A percentile compares a stretch with the other conserved stretches of the same genome.
Evolutionary conservation across 495 filamentous ascomycete genomes (phyloP).

Genomic region (Wilcoxina mikolae): DNA sequence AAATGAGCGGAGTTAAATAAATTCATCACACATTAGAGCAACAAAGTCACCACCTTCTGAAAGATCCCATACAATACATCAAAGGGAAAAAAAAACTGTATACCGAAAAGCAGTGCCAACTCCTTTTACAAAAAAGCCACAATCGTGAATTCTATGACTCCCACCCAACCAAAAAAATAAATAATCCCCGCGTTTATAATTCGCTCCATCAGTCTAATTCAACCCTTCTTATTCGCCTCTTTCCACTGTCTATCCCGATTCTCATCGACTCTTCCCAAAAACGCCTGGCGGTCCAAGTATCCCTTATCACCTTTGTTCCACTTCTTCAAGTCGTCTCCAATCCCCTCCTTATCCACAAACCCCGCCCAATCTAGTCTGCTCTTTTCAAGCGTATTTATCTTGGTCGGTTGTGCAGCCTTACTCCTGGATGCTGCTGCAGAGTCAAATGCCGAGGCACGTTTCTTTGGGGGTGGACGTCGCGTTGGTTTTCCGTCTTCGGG

Average conservation of each 20-base stretch:
- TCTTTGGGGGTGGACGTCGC: slow-evolving; percentile 53
- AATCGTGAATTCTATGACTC: neutral
- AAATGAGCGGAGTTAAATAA: no score
- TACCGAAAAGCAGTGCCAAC: no score
- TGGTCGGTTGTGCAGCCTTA: slow-evolving; percentile 47
- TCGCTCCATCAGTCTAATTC: neutral
- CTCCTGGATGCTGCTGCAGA: slow-evolving; percentile 33
- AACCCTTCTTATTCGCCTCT: slow-evolving; percentile 22
- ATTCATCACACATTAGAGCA: no score
- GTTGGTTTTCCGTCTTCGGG: slow-evolving; percentile 26
- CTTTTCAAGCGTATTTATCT: slow-evolving; percentile 94
- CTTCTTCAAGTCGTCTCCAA: slow-evolving; percentile 75
- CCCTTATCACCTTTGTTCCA: slow-evolving; percentile 72
- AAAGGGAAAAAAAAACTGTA: no score
- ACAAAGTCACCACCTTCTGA: no score
- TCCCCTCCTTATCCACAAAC: slow-evolving; percentile 81
- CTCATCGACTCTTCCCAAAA: slow-evolving; percentile 67
- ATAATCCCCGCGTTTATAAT: neutral
- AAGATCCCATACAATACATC: no score
- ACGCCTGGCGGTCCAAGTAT: slow-evolving; percentile 73
- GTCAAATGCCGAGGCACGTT: slow-evolving; percentile 68
- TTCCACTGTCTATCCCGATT: slow-evolving; percentile 41
- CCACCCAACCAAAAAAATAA: neutral
- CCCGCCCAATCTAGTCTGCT: slow-evolving; percentile 86
- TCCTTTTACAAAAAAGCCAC: neutral